Percentiles rank a stretch among this genome's conserved stretches.
Evolutionary conservation across 1,284 basidiomycete species (phyloP).

Genomic region (Sporisorium iseilematis-ciliati): DNA sequence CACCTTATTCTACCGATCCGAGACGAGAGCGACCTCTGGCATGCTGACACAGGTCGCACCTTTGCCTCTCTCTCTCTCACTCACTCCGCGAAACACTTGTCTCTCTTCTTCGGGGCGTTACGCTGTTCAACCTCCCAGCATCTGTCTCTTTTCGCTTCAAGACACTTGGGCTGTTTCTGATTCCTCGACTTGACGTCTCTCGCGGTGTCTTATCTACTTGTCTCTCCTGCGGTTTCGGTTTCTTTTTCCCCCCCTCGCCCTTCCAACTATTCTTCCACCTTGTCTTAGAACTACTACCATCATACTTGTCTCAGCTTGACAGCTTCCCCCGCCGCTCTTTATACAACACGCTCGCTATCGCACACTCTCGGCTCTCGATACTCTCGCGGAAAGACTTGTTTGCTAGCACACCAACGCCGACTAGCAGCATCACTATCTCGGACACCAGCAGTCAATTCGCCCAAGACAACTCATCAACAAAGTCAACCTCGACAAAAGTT

Average conservation of each 20-base stretch:
- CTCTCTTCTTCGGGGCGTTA: constrained; percentile 18
- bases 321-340: constrained; percentile 13
- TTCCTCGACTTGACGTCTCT: constrained; percentile 27
- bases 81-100: constrained; percentile 22
- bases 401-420: too few relatives aligned
- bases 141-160: constrained; percentile 15
- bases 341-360: background rate
- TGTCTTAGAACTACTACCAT: constrained; percentile 31
- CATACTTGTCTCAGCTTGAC: constrained; percentile 44
- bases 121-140: too few relatives aligned
- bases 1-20: constrained; percentile 26
- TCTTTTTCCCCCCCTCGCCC: constrained; percentile 13
- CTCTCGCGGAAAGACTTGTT: background rate
- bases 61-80: constrained; percentile 20
- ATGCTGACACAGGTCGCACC: constrained; percentile 42
- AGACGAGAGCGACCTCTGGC: constrained; percentile 23
- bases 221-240: constrained; percentile 51
- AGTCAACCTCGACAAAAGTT: background rate
- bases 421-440: too few relatives aligned
- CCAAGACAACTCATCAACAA: too few relatives aligned
- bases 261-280: constrained; percentile 28
- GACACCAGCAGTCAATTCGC: too few relatives aligned
- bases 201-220: constrained; percentile 51
- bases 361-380: background rate
- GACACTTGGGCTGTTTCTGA: constrained; percentile 27